A percentile compares a stretch with the other conserved stretches of the same genome.
These are phyloP conservation scores for Tulasnella sp. DNA, from an alignment of 768 basidiomycete genomes.

Conservation along the genomic window DNA sequence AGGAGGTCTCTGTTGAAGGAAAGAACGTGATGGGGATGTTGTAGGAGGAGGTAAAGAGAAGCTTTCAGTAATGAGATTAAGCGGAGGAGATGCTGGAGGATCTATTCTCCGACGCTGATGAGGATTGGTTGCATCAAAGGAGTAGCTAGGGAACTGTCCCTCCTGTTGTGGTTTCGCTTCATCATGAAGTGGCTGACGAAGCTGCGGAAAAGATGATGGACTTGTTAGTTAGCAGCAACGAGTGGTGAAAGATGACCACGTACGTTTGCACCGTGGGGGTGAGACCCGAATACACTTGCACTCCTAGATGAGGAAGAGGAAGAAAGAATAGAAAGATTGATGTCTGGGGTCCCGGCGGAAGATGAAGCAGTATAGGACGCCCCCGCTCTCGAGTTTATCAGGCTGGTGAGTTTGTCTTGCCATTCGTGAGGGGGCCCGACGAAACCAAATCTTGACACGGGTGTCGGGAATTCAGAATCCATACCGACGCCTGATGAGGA, in stretches of 20 bases:
- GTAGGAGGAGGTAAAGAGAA: background rate
- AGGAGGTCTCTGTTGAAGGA: no score
- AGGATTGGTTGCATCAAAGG: constrained; percentile 16
- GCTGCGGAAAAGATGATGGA: background rate
- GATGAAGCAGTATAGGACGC: background rate
- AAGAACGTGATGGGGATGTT: background rate
- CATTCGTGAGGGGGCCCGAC: constrained; percentile 66
- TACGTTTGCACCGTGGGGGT: no score
- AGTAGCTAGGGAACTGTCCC: constrained; percentile 6
- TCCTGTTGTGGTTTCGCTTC: background rate
- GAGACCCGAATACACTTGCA: no score
- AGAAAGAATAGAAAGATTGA: no score
- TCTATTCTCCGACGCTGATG: constrained; percentile 20
- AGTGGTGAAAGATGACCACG: background rate
- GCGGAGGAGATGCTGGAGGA: constrained; percentile 1
- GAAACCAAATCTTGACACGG: background rate
- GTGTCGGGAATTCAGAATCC: background rate
- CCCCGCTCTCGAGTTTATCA: constrained; percentile 19
- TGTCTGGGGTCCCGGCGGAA: constrained; percentile 9
- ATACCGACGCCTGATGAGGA: background rate
- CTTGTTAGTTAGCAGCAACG: background rate
- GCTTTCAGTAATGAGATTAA: background rate
- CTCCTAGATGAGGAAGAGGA: no score
- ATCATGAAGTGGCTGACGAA: constrained; percentile 1
- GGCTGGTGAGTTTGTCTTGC: constrained; percentile 51